Percentiles rank a stretch among this genome's conserved stretches.
These are phyloP conservation scores for Coniella vitis DNA, from an alignment of 2,329 filamentous ascomycete species.

Conservation along the genomic window DNA sequence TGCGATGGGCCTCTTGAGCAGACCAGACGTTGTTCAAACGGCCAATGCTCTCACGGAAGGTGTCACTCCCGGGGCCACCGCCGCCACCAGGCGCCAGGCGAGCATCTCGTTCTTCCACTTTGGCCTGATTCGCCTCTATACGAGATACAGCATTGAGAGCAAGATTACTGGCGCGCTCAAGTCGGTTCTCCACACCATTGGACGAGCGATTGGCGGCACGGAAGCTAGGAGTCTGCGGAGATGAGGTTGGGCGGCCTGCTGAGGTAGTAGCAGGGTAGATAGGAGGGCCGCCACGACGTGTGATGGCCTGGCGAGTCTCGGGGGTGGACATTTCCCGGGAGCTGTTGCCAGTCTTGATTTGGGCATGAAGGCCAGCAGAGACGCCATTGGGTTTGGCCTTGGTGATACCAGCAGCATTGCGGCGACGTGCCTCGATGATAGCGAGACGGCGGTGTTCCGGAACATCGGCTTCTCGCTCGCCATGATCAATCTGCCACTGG, in stretches of 20 bases:
- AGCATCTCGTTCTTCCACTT: slow-evolving; percentile 41
- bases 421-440: slow-evolving; percentile 42
- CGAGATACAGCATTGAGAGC: slow-evolving; percentile 47
- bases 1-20: slow-evolving; percentile 42
- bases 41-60: slow-evolving; percentile 43
- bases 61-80: slow-evolving; percentile 8
- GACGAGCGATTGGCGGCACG: slow-evolving; percentile 28
- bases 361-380: not conserved
- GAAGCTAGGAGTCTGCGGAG: slow-evolving; percentile 27
- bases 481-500: slow-evolving; percentile 49
- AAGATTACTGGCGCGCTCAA: slow-evolving; percentile 42
- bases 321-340: slow-evolving; percentile 22
- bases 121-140: slow-evolving; percentile 43
- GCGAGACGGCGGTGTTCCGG: slow-evolving; percentile 45
- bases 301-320: slow-evolving; percentile 39
- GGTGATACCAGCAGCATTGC: slow-evolving; percentile 28
- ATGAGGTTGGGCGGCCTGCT: slow-evolving; percentile 27
- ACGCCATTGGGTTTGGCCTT: slow-evolving; percentile 14
- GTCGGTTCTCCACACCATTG: slow-evolving; percentile 22
- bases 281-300: slow-evolving; percentile 26
- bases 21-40: slow-evolving; percentile 51
- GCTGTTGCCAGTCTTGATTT: slow-evolving; percentile 4
- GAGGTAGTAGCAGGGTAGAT: slow-evolving; percentile 21
- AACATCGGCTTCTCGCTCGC: slow-evolving; percentile 42
- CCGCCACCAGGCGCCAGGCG: slow-evolving; percentile 18